phyloP scores from a whole-genome alignment of 2,329 filamentous ascomycete genomes.

The Podosphaera xanthii region DNA sequence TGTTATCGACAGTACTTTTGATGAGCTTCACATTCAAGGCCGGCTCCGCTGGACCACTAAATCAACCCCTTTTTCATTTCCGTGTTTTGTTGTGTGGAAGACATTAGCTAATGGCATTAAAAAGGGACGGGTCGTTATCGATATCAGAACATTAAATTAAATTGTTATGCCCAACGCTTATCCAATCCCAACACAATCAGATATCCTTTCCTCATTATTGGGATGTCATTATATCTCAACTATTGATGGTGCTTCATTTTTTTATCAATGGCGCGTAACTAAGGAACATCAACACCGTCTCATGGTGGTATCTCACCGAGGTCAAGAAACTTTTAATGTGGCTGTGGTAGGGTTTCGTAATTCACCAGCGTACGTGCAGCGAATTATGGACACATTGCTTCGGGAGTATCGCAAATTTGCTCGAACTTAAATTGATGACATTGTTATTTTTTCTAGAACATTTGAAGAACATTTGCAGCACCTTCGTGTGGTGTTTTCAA shows the following conservation, averaged over 20 bases:
- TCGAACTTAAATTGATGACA: not conserved
- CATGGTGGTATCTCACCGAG: too few relatives aligned
- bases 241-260: not conserved
- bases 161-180: not conserved
- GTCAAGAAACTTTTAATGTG: too few relatives aligned
- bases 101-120: not conserved
- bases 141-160: not conserved
- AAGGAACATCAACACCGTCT: not conserved
- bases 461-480: not conserved
- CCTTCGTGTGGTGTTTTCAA: not conserved
- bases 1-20: not conserved
- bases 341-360: too few relatives aligned
- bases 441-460: not conserved
- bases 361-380: too few relatives aligned
- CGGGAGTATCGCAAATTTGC: too few relatives aligned
- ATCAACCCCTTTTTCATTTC: not conserved
- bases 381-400: too few relatives aligned
- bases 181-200: not conserved
- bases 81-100: not conserved
- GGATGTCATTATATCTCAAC: not conserved
- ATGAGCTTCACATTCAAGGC: not conserved
- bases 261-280: not conserved
- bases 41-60: not conserved
- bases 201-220: not conserved
- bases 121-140: not conserved